phyloP scores from a whole-genome alignment of 1,284 basidiomycete genomes.

The Ceratobasidium sp. region DNA sequence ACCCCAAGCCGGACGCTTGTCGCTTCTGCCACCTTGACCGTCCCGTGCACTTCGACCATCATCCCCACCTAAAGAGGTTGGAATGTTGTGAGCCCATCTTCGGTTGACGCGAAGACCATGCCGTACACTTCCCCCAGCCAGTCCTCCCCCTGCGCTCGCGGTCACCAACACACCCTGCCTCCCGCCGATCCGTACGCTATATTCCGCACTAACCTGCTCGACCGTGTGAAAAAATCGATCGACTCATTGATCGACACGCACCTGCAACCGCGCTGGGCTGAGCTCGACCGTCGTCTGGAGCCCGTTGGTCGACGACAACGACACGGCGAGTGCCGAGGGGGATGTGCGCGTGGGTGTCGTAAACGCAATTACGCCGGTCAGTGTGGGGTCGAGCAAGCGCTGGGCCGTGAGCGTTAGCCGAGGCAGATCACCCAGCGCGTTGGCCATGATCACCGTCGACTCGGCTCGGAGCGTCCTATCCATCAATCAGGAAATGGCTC shows the following conservation, averaged over 20 bases:
- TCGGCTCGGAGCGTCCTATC: slow-evolving; percentile 40
- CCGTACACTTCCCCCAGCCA: slow-evolving; percentile 23
- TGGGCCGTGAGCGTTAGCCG: slow-evolving; percentile 40
- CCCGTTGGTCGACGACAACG: slow-evolving; percentile 32
- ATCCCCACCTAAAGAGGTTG: slow-evolving; percentile 30
- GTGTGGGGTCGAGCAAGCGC: slow-evolving; percentile 33
- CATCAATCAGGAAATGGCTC: slow-evolving; percentile 17
- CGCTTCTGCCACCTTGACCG: slow-evolving; percentile 36
- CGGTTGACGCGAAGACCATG: slow-evolving; percentile 5
- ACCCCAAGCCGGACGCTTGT: slow-evolving; percentile 33
- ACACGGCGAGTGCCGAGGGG: slow-evolving; percentile 40
- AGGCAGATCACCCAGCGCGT: slow-evolving; percentile 32
- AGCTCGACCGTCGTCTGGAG: slow-evolving; percentile 29
- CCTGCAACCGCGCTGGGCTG: slow-evolving; percentile 35
- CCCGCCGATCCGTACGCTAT: slow-evolving; percentile 31
- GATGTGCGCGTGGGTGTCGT: slow-evolving; percentile 21
- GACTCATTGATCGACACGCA: neutral
- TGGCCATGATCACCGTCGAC: slow-evolving; percentile 27
- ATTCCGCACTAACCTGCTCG: slow-evolving; percentile 35
- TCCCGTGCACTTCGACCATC: slow-evolving; percentile 35
- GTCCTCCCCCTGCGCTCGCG: slow-evolving; percentile 22
- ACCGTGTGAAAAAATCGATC: slow-evolving; percentile 12
- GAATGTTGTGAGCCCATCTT: slow-evolving; percentile 7
- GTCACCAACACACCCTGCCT: slow-evolving; percentile 24
- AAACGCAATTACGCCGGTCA: slow-evolving; percentile 42